These are phyloP conservation scores for Chlorella ohadii DNA, from an alignment of 139 green algal genomes.

Conservation along the genomic window DNA sequence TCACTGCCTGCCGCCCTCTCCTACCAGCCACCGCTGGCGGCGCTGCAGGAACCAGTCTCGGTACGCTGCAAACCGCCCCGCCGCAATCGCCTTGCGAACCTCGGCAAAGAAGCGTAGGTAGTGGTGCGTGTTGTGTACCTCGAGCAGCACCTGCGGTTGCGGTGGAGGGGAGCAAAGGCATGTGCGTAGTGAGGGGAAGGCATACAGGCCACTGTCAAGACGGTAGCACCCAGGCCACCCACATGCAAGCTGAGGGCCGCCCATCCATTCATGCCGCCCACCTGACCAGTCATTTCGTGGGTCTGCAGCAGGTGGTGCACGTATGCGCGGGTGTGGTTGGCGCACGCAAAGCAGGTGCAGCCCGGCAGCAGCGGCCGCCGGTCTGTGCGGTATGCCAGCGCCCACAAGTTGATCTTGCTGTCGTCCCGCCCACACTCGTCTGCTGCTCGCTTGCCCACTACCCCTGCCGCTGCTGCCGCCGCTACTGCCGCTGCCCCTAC, in stretches of 20 bases:
- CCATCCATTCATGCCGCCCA: background rate
- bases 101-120: slow-evolving; percentile 63
- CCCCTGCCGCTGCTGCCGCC: background rate
- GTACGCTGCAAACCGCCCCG: slow-evolving; percentile 53
- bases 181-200: background rate
- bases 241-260: background rate
- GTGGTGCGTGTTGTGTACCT: slow-evolving; percentile 80
- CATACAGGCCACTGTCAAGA: too few relatives aligned
- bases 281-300: slow-evolving; percentile 78
- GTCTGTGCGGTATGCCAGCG: slow-evolving; percentile 60
- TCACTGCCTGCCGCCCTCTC: background rate
- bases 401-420: slow-evolving; percentile 79
- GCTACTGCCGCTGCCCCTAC: background rate
- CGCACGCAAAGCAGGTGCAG: slow-evolving; percentile 78
- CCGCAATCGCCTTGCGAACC: slow-evolving; percentile 50
- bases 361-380: slow-evolving; percentile 59
- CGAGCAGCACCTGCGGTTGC: slow-evolving; percentile 68
- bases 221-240: background rate
- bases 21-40: slow-evolving; percentile 24
- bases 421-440: slow-evolving; percentile 47
- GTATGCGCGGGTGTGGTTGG: slow-evolving; percentile 72
- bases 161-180: too few relatives aligned
- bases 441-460: background rate
- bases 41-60: slow-evolving; percentile 44
- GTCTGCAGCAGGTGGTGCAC: slow-evolving; percentile 81